These are phyloP conservation scores for Nepenthes mirabilis DNA, from an alignment of 148 eudicot species.

Conservation along the genomic window DNA sequence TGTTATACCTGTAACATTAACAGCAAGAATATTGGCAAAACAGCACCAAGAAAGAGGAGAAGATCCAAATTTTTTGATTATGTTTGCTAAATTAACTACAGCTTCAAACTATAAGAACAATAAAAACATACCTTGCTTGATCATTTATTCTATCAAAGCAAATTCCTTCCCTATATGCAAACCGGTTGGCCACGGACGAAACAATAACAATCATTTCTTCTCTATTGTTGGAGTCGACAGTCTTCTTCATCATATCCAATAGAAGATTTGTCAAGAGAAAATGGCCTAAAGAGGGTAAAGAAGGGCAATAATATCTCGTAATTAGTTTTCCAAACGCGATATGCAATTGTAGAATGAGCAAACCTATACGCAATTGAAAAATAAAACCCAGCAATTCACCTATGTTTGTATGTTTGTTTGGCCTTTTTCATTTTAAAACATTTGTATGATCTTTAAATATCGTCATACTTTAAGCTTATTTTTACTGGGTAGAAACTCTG, in stretches of 20 bases:
- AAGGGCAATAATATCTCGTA: not conserved
- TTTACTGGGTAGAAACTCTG: too few species aligned
- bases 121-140: slow-evolving; percentile 12
- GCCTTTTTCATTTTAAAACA: too few species aligned
- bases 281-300: slow-evolving; percentile 33
- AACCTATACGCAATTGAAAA: too few species aligned
- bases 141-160: slow-evolving; percentile 68
- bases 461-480: too few species aligned
- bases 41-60: not conserved
- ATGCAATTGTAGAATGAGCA: too few species aligned
- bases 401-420: too few species aligned
- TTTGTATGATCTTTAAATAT: too few species aligned
- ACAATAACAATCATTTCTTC: slow-evolving; percentile 85
- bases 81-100: not conserved
- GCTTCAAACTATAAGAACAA: not conserved
- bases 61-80: not conserved
- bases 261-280: slow-evolving; percentile 75
- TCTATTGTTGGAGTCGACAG: slow-evolving; percentile 38
- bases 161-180: slow-evolving; percentile 56
- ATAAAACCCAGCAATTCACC: not conserved
- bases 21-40: not conserved
- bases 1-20: slow-evolving; percentile 41
- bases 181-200: slow-evolving; percentile 51
- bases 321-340: too few species aligned
- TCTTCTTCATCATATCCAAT: slow-evolving; percentile 65